Evolutionary conservation across 2,329 filamentous ascomycete genomes (phyloP), one percentile per base, ranked within the genome.

Genomic region (Sporothrix phasma): DNA sequence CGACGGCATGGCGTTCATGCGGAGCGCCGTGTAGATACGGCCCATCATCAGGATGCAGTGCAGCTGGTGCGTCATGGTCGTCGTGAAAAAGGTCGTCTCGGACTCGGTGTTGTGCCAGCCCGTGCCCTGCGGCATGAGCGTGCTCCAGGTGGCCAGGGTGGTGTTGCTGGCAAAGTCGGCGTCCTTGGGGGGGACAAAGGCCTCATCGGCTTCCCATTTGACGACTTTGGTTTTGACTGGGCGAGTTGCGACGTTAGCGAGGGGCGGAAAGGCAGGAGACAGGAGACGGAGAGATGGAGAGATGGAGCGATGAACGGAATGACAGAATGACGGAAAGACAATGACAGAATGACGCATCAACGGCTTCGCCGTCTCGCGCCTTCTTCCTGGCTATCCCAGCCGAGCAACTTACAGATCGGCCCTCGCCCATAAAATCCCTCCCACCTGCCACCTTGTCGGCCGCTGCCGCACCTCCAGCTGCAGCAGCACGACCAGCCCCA

Each of bases 1-100:
- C 15, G 41, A 58, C 58, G 51, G 66, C 62, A 68, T 66, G 41
- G 31, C 24, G 47, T 63, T 60, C 11, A 65, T 39, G 19, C 63
- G 66, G 2, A 74, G 61, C 6, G 66, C 69, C 5, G 72, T 69
- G 66, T 72, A 75, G 56, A 75, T 74, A 13, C 70, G 68, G 3
- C 70, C 73, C 70, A 75, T 74, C 71, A 74, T 74, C 66, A 73
- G 72, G 0, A 77, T 71, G 61, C 75, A 77, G 64, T 77, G 76
- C 34, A 77, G 68, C 67, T 77, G 75, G 66, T 77, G 76, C 10
- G 75, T 77, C 67, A 75, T 73, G 3, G 76, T 74, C 2, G 74
- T 76, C 1, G 75, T 76, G 64, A 75, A 76, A 47, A 76, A 76
- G 1, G 73, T 75, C 66, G 72, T 72, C 34, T 73, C 68, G 0